A percentile compares a stretch with the other conserved stretches of the same genome.
Conservation (phyloP, 2,329 filamentous ascomycete species). For the Trichoderma aggressivum region DNA sequence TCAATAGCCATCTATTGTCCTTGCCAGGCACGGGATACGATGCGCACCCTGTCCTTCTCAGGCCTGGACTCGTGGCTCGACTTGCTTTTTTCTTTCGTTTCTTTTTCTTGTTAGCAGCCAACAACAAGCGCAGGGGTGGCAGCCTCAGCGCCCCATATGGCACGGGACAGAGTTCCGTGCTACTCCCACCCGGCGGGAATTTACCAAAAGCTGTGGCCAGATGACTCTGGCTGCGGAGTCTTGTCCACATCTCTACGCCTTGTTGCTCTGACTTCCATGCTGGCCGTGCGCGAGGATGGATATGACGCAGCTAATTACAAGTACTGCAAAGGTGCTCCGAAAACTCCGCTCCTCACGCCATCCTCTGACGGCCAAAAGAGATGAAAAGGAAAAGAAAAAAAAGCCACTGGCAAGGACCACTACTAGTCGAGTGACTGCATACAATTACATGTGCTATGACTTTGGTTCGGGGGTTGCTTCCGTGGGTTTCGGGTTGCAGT, state of each 20-base stretch:
- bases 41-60: background rate
- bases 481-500: background rate
- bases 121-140: constrained; percentile 1
- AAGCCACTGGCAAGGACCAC: background rate
- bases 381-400: background rate
- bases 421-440: background rate
- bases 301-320: background rate
- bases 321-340: background rate
- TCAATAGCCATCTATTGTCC: background rate
- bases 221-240: background rate
- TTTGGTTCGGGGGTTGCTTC: background rate
- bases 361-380: background rate
- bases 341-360: constrained; percentile 13
- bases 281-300: background rate
- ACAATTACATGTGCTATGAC: background rate
- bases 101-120: background rate
- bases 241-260: background rate
- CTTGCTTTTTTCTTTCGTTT: background rate
- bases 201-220: background rate
- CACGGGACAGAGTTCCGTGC: background rate
- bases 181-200: background rate
- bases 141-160: background rate
- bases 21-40: background rate
- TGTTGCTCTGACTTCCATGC: background rate
- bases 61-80: background rate